Evolutionary conservation across 2,329 filamentous ascomycete species (phyloP), one percentile per base, ranked within the genome.

Genomic region (Claviceps quebecensis): DNA sequence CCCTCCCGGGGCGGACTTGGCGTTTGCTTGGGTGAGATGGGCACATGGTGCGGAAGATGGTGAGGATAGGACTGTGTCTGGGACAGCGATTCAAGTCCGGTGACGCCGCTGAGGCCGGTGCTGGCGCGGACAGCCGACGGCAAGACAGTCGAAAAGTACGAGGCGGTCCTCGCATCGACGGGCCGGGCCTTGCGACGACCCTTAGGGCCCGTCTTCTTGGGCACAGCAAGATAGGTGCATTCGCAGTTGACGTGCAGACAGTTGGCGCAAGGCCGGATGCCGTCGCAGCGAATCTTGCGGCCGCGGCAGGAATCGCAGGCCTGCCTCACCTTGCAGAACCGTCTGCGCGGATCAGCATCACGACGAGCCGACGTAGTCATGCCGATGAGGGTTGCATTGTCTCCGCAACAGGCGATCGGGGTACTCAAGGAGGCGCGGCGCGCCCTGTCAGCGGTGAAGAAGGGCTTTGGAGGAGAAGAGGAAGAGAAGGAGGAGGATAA

Each of bases 221-320:
- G 63, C 3, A 65, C 58, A 0, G 61, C 61, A 9, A 62, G 11
- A 49, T 65, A 66, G 0, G 61, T 63, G 50, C 63, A 66, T 2
- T 46, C 47, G 19, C 54, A 17, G 4, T 46, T 51, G 0, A 55
- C 52, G 0, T 45, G 44, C n/a, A 22, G 45, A 34, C 63, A 66
- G 52, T 62, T 64, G 4, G 47, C 29, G 41, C 63, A 66, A 0
- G 63, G 63, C 1, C 45, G 50, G 1, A 44, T 40, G 3, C 63
- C 61, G 45, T 65, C 56, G 17, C 63, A 66, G 23, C 63, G 62
- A 0, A 61, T 56, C 46, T 65, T 66, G 3, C 60, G 53, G 4
- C 45, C 46, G 34, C 61, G 63, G n/a, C 63, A 66, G 11, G 56
- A 45, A 47, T 66, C 63, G 26, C 63, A 66, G 1, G 63, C 63